A percentile compares a stretch with the other conserved stretches of the same genome.
Conservation (phyloP, 805 yeast species). For the Saturnispora ahearnii region DNA sequence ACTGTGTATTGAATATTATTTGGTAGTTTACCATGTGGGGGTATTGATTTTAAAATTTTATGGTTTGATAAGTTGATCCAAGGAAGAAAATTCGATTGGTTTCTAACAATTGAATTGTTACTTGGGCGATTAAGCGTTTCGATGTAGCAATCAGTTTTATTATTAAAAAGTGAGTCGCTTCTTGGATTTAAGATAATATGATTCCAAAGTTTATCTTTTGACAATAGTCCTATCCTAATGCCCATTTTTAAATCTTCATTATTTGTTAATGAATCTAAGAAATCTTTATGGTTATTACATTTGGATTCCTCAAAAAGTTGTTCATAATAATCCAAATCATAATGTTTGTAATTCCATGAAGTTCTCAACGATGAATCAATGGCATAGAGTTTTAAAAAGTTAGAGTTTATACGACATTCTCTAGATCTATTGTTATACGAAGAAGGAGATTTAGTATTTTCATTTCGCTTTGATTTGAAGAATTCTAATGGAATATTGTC, state of each 20-base stretch:
- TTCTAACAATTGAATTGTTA: conserved; percentile 16
- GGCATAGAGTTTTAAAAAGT: conserved; percentile 41
- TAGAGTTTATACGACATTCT: conserved; percentile 43
- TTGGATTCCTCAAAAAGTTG: conserved; percentile 21
- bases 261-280: conserved; percentile 21
- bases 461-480: background rate
- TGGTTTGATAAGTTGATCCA: conserved; percentile 22
- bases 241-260: conserved; percentile 8
- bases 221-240: conserved; percentile 31
- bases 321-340: conserved; percentile 28
- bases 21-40: conserved; percentile 23
- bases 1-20: conserved; percentile 36
- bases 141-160: conserved; percentile 3
- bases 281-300: conserved; percentile 10
- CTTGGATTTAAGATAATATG: conserved; percentile 46
- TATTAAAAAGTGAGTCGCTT: conserved; percentile 23
- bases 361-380: conserved; percentile 34
- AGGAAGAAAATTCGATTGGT: conserved; percentile 21
- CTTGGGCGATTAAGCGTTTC: conserved; percentile 8
- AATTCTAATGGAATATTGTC: conserved; percentile 3
- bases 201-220: conserved; percentile 46
- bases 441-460: background rate
- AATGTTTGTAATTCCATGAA: conserved; percentile 25
- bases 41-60: conserved; percentile 15
- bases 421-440: conserved; percentile 18